Evolutionary conservation across 345 rosid species (phyloP).

Genomic region (Turnera subulata): DNA sequence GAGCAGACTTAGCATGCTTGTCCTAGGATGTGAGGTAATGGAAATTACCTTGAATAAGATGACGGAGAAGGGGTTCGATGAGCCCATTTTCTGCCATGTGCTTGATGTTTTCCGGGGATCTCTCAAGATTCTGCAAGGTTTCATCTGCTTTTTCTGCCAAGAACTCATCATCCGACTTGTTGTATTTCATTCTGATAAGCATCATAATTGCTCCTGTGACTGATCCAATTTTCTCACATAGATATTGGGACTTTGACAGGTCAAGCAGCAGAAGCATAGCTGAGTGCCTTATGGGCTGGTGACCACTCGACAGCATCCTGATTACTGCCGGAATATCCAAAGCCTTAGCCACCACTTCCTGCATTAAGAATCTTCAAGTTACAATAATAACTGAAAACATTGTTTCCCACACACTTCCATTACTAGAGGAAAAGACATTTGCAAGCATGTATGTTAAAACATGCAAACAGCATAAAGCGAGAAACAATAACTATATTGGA

Average conservation of each 20-base stretch:
- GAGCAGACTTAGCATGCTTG: neutral
- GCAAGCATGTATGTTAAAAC: no score
- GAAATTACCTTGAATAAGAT: constrained; percentile 60
- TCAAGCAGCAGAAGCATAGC: constrained; percentile 58
- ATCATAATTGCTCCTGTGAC: constrained; percentile 66
- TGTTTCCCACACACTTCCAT: no score
- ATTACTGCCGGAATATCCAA: constrained; percentile 45
- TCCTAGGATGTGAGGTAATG: neutral
- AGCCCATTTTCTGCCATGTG: constrained; percentile 86
- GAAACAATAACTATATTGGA: no score
- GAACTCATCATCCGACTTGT: constrained; percentile 38
- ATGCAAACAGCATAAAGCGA: no score
- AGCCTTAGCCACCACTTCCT: constrained; percentile 56
- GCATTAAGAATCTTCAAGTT: constrained; percentile 15
- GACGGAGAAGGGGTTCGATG: constrained; percentile 69
- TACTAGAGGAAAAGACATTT: no score
- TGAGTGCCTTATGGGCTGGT: constrained; percentile 46
- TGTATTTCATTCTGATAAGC: constrained; percentile 63
- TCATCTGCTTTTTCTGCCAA: constrained; percentile 55
- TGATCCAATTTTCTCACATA: constrained; percentile 54
- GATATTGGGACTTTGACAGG: constrained; percentile 50
- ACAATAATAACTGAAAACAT: neutral
- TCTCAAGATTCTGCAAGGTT: constrained; percentile 63
- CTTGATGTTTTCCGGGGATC: constrained; percentile 52
- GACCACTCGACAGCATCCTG: constrained; percentile 64